Evolutionary conservation across 768 basidiomycete species (phyloP), one percentile per base, ranked within the genome.

Genomic region (Suillus paluster): DNA sequence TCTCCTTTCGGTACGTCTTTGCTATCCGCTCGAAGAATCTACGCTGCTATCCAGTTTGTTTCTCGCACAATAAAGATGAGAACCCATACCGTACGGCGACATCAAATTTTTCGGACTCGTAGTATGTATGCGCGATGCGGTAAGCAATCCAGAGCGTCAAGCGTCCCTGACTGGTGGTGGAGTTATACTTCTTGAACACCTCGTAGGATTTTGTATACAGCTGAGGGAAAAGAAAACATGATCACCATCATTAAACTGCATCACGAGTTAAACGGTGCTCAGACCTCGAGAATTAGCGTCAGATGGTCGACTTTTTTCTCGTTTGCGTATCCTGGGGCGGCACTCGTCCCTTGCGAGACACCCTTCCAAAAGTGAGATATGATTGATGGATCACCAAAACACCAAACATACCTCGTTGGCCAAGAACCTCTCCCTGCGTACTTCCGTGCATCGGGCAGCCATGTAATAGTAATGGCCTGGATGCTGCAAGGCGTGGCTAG

Each of bases 1-100:
- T 80, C 73, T 98, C 95, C 56, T 85, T 80, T n/a, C 91, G 86
- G 70, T 97, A 98, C 0, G 89, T 91, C 72, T 87, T 90, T 1
- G 91, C 89, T 62, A 98, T 97, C 15, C 95, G 87, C 70, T 97
- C 96, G 73, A 95, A 94, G 77, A 97, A 99, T 52, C 93, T 96
- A 64, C 17, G 42, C 27, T n/a, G 5, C n/a, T 48, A 41, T 19
- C 54, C 36, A 61, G 53, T 45, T 46, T 21, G 4, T 36, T 44
- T 5, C 15, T 48, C 25, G 27, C 23, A 41, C 23, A 21, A 46
- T 17, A 25, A 25, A 23, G 6, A 34, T 42, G 33, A 50, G n/a
- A 9, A 25, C 11, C 75, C 83, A 49, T 61, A 95, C 93, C 90
- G 85, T 70, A 96, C 85, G 12, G 95, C 95, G 83, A 94, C 85